A percentile compares a stretch with the other conserved stretches of the same genome.
These are phyloP conservation scores for Myriosclerotinia curreyana DNA, from an alignment of 2,329 filamentous ascomycete species.

Conservation along the genomic window DNA sequence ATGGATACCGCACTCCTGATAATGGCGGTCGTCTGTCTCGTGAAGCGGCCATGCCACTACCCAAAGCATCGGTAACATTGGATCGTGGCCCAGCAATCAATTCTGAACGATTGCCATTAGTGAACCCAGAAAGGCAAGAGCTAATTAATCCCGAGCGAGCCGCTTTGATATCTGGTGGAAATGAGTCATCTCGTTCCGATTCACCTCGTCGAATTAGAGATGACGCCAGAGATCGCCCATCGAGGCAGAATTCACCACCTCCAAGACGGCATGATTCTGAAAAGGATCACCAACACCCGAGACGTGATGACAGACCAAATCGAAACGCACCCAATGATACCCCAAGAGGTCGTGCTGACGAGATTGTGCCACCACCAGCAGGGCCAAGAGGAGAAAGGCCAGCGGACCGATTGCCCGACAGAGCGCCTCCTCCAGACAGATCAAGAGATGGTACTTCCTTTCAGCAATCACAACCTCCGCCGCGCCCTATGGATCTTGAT, in stretches of 20 bases:
- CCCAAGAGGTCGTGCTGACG: constrained; percentile 32
- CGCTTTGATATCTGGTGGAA: constrained; percentile 37
- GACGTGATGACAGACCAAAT: constrained; percentile 35
- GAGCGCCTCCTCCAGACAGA: constrained; percentile 42
- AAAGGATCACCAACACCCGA: constrained; percentile 39
- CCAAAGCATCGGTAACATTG: constrained; percentile 28
- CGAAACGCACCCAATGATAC: constrained; percentile 30
- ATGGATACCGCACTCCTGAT: constrained; percentile 31
- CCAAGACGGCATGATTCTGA: constrained; percentile 47
- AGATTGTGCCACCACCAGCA: constrained; percentile 34
- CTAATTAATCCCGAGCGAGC: constrained; percentile 39
- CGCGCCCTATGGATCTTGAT: constrained; percentile 47
- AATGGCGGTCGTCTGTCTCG: constrained; percentile 35
- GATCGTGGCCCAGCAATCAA: constrained; percentile 32
- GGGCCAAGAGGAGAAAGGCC: constrained; percentile 43
- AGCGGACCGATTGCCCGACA: constrained; percentile 47
- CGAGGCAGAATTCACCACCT: constrained; percentile 53
- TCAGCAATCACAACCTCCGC: constrained; percentile 39
- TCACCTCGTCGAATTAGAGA: constrained; percentile 38
- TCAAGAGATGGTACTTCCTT: constrained; percentile 39
- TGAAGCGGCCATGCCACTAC: constrained; percentile 36
- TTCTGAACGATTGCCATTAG: constrained; percentile 31
- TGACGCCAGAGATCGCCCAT: constrained; percentile 32
- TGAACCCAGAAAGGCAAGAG: constrained; percentile 37
- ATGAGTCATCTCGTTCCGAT: constrained; percentile 32